Evolutionary conservation across 2,329 filamentous ascomycete genomes (phyloP).

Genomic region (Akanthomyces dipterigenus): DNA sequence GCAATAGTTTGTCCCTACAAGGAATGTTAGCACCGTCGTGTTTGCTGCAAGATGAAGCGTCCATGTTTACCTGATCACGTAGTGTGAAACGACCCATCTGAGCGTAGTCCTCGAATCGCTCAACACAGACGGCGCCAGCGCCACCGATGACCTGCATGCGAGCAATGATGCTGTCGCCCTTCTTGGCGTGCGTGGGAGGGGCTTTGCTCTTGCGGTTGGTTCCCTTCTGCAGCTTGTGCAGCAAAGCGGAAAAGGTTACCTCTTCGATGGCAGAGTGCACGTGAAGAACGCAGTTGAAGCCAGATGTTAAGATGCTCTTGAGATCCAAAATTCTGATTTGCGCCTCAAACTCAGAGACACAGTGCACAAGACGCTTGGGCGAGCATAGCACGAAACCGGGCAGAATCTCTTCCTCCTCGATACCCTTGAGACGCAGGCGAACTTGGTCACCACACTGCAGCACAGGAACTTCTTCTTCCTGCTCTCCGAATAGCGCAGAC

Average conservation of each 20-base stretch:
- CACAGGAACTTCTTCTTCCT: slow-evolving; percentile 79
- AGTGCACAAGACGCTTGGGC: slow-evolving; percentile 87
- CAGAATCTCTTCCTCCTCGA: slow-evolving; percentile 94
- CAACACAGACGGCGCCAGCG: slow-evolving; percentile 82
- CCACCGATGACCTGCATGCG: slow-evolving; percentile 80
- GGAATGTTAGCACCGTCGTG: slow-evolving; percentile 20
- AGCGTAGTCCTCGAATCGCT: slow-evolving; percentile 91
- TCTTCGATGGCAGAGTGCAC: slow-evolving; percentile 97
- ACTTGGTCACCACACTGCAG: slow-evolving; percentile 93
- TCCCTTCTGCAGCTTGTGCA: slow-evolving; percentile 94
- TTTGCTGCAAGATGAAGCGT: neutral
- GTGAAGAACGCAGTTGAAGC: slow-evolving; percentile 97
- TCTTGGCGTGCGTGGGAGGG: slow-evolving; percentile 84
- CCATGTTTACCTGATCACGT: slow-evolving; percentile 65
- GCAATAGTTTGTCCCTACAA: slow-evolving; percentile 93
- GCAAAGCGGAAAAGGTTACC: slow-evolving; percentile 78
- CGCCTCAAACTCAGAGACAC: slow-evolving; percentile 82
- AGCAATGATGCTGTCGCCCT: slow-evolving; percentile 78
- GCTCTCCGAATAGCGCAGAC: slow-evolving; percentile 85
- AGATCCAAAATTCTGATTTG: slow-evolving; percentile 94
- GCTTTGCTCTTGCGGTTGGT: slow-evolving; percentile 90
- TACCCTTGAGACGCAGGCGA: slow-evolving; percentile 81
- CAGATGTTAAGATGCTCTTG: slow-evolving; percentile 87
- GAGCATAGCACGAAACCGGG: slow-evolving; percentile 96
- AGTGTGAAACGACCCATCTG: slow-evolving; percentile 89